phyloP scores from a whole-genome alignment of 1,284 basidiomycete species.

The Microstroma glucosiphilum region DNA sequence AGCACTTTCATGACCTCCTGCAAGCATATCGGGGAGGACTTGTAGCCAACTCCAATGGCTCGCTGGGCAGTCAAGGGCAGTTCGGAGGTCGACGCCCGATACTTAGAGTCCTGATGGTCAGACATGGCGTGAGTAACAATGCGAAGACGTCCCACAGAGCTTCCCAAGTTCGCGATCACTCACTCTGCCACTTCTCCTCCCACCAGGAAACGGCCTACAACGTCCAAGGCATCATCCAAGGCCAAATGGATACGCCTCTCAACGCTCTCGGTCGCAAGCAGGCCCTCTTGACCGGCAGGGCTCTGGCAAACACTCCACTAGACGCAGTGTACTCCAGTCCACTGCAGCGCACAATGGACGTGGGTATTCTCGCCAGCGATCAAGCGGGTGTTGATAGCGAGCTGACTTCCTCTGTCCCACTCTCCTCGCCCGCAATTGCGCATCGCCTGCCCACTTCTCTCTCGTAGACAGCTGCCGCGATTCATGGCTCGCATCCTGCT shows the following conservation, averaged over 20 bases:
- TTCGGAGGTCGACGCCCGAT: too few species aligned
- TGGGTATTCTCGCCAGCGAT: slow-evolving; percentile 16
- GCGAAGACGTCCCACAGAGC: too few species aligned
- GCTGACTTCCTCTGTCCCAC: background rate
- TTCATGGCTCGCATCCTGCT: slow-evolving; percentile 9
- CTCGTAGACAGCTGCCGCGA: slow-evolving; percentile 15
- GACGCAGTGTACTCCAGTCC: slow-evolving; percentile 41
- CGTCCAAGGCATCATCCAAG: slow-evolving; percentile 45
- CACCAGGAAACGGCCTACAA: slow-evolving; percentile 48
- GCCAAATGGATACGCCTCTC: slow-evolving; percentile 45
- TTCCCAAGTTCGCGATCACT: too few species aligned
- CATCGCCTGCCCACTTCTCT: background rate
- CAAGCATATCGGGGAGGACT: too few species aligned
- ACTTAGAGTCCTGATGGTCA: too few species aligned
- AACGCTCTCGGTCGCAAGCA: slow-evolving; percentile 35
- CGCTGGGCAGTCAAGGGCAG: too few species aligned
- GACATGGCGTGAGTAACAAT: too few species aligned
- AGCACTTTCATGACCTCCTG: too few species aligned
- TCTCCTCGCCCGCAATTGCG: background rate
- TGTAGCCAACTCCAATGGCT: too few species aligned
- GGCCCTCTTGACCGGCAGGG: slow-evolving; percentile 29
- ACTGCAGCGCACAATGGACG: slow-evolving; percentile 26
- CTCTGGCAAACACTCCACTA: slow-evolving; percentile 25
- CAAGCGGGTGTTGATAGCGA: background rate
- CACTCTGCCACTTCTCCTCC: slow-evolving; percentile 26